Conservation (phyloP, 2,329 filamentous ascomycete species). For the Cephalotrichum gorgonifer region DNA sequence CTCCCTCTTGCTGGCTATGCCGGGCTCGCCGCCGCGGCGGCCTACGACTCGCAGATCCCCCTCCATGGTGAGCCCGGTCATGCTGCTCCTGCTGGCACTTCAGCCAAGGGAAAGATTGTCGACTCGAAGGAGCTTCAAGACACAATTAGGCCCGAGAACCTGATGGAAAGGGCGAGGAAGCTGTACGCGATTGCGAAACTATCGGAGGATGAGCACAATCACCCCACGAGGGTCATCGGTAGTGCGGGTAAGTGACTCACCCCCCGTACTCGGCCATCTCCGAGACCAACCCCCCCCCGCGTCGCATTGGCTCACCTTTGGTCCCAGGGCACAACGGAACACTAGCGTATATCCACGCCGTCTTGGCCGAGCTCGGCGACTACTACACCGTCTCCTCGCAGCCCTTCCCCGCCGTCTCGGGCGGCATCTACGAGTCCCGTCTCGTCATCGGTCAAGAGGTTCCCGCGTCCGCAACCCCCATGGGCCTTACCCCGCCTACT, state of each 20-base stretch:
- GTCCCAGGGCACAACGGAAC: slow-evolving; percentile 50
- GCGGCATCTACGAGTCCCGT: slow-evolving; percentile 47
- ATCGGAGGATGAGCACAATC: slow-evolving; percentile 49
- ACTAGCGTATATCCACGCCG: slow-evolving; percentile 49
- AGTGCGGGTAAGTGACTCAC: slow-evolving; percentile 38
- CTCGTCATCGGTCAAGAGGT: slow-evolving; percentile 46
- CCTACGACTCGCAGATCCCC: slow-evolving; percentile 1
- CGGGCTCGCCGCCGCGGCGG: not conserved
- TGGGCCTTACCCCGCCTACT: slow-evolving; percentile 59
- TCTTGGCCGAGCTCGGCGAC: slow-evolving; percentile 40
- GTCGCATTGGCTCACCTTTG: not conserved
- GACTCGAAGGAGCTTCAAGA: slow-evolving; percentile 45
- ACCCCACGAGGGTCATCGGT: slow-evolving; percentile 62
- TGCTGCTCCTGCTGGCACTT: not conserved
- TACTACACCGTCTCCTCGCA: slow-evolving; percentile 57
- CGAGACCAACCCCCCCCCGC: not conserved
- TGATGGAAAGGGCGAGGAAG: slow-evolving; percentile 47
- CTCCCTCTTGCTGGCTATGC: not conserved
- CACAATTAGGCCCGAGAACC: slow-evolving; percentile 42
- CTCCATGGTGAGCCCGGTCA: not conserved
- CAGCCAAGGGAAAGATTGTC: slow-evolving; percentile 28
- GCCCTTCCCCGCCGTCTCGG: slow-evolving; percentile 51
- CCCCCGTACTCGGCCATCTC: not conserved
- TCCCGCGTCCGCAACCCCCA: slow-evolving; percentile 38
- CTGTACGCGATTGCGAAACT: slow-evolving; percentile 54